Evolutionary conservation across 257 asterid genomes (phyloP).

Genomic region (Gentiana dahurica): DNA sequence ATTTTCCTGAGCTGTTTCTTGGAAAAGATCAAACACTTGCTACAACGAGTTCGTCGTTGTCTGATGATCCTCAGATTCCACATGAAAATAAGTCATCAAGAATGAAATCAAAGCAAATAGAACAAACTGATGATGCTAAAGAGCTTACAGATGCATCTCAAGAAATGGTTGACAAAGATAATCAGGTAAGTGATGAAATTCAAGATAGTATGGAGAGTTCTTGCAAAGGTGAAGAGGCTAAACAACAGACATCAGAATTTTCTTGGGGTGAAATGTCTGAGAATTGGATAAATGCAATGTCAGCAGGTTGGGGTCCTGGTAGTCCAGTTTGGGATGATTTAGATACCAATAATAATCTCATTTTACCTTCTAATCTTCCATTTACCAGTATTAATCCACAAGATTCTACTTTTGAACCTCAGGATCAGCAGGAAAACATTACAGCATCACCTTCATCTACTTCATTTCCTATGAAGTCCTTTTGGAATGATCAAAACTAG

Average conservation of each 20-base stretch:
- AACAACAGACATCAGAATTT: constrained; percentile 37
- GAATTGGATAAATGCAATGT: constrained; percentile 54
- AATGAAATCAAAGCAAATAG: background rate
- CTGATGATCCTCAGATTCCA: constrained; percentile 13
- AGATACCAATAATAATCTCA: constrained; percentile 41
- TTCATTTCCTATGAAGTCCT: constrained; percentile 28
- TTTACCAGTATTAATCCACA: constrained; percentile 32
- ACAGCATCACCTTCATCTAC: constrained; percentile 30
- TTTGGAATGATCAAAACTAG: constrained; percentile 32
- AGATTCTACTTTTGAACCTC: constrained; percentile 22
- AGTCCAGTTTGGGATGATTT: constrained; percentile 87
- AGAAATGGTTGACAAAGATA: too few species aligned
- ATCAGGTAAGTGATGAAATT: constrained; percentile 8
- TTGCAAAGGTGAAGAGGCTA: constrained; percentile 3
- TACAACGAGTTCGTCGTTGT: constrained; percentile 4
- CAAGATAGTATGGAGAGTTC: constrained; percentile 19
- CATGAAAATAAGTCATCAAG: constrained; percentile 5
- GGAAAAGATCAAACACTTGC: constrained; percentile 30
- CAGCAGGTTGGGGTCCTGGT: constrained; percentile 88
- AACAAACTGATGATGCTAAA: background rate
- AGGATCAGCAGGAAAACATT: constrained; percentile 20
- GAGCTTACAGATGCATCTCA: too few species aligned
- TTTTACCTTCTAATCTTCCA: constrained; percentile 56
- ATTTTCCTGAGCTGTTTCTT: constrained; percentile 65
- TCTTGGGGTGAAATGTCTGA: constrained; percentile 73